Conservation (phyloP, 2,329 filamentous ascomycete genomes). For the Fusarium gaditjirri region DNA sequence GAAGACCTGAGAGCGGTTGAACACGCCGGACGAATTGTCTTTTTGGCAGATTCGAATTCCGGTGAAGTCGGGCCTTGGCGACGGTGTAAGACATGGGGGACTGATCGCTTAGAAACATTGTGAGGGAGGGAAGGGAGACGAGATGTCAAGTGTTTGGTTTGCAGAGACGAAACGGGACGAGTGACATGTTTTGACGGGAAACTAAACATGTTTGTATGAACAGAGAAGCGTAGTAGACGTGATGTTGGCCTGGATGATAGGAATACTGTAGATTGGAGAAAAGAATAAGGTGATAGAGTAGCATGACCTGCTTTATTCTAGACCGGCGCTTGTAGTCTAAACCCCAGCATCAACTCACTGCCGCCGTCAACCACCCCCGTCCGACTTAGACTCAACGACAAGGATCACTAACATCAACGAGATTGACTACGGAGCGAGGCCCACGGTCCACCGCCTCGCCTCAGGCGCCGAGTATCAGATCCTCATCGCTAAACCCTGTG, state of each 20-base stretch:
- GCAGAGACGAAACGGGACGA: constrained; percentile 20
- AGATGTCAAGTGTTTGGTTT: neutral
- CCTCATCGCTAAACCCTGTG: constrained; percentile 32
- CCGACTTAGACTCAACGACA: neutral
- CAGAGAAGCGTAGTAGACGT: neutral
- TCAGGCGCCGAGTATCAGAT: constrained; percentile 28
- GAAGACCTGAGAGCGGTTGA: neutral
- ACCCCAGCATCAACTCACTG: constrained; percentile 6
- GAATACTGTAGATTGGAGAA: neutral
- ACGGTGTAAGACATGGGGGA: constrained; percentile 17
- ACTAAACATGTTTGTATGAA: constrained; percentile 3
- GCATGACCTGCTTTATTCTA: constrained; percentile 3
- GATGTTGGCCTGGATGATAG: neutral
- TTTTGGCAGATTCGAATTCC: constrained; percentile 42
- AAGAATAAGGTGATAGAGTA: neutral
- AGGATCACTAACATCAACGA: constrained; percentile 11
- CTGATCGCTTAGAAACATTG: constrained; percentile 1
- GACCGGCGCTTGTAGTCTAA: constrained; percentile 32
- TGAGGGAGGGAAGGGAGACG: neutral
- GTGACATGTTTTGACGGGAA: constrained; percentile 9
- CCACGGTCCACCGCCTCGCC: constrained; percentile 18
- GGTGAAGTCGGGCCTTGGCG: constrained; percentile 43
- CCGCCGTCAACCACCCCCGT: constrained; percentile 16
- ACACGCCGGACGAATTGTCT: constrained; percentile 3
- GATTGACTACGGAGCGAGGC: constrained; percentile 29